Conservation (phyloP, 75 land plant genomes). For the Larix kaempferi region DNA sequence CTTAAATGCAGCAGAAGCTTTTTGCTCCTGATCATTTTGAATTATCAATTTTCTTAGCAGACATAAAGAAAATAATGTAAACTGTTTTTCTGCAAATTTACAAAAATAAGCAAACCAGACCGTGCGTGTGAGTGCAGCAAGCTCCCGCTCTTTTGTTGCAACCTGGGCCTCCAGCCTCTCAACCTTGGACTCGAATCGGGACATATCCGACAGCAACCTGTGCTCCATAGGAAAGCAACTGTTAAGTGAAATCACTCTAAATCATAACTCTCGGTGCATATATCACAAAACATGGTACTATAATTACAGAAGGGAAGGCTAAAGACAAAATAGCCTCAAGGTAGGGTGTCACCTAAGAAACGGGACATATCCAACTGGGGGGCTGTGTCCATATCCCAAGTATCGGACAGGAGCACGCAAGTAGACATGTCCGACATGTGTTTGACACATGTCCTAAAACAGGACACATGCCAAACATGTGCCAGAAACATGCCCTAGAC, state of each 20-base stretch:
- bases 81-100: not conserved
- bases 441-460: no score
- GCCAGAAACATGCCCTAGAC: no score
- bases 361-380: no score
- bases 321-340: not conserved
- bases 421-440: no score
- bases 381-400: no score
- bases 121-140: conserved; percentile 79
- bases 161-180: conserved; percentile 85
- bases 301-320: not conserved
- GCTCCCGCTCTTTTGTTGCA: conserved; percentile 84
- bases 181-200: conserved; percentile 88
- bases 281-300: not conserved
- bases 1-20: conserved; percentile 75
- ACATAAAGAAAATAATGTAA: not conserved
- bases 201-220: conserved; percentile 84
- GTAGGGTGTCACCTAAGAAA: no score
- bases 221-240: not conserved
- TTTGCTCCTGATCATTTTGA: conserved; percentile 70
- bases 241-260: not conserved
- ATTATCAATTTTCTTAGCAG: not conserved
- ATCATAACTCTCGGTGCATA: not conserved
- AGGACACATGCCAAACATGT: no score
- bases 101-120: conserved; percentile 31
- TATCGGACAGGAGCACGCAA: no score